These are phyloP conservation scores for Hygrophorus russula DNA, from an alignment of 768 basidiomycete genomes.

Conservation along the genomic window DNA sequence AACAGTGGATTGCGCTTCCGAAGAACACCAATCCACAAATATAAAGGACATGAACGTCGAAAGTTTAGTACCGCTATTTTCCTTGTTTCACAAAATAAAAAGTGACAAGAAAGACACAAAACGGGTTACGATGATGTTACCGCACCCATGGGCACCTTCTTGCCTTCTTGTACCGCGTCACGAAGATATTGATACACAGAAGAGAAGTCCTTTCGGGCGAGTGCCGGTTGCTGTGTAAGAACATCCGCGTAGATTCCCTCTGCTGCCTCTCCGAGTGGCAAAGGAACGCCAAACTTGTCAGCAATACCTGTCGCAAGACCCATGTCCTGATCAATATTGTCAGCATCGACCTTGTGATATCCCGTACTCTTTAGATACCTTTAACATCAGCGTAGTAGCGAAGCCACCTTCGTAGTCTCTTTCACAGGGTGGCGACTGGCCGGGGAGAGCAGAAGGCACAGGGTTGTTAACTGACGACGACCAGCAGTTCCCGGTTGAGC, in stretches of 20 bases:
- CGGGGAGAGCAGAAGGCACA: slow-evolving; percentile 61
- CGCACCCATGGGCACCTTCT: neutral
- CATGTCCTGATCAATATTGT: slow-evolving; percentile 52
- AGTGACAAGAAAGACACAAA: neutral
- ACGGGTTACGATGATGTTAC: neutral
- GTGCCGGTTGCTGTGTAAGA: slow-evolving; percentile 41
- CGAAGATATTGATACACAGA: slow-evolving; percentile 60
- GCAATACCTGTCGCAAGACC: slow-evolving; percentile 65
- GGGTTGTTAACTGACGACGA: slow-evolving; percentile 82
- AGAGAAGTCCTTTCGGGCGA: slow-evolving; percentile 70
- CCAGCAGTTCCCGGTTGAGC: slow-evolving; percentile 77
- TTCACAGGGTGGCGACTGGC: slow-evolving; percentile 72
- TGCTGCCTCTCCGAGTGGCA: slow-evolving; percentile 61
- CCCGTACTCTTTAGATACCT: slow-evolving; percentile 30
- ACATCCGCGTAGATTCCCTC: slow-evolving; percentile 49
- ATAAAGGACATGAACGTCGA: no score
- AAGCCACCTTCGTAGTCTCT: slow-evolving; percentile 81
- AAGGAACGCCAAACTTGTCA: slow-evolving; percentile 28
- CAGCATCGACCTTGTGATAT: slow-evolving; percentile 2
- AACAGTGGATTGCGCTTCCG: no score
- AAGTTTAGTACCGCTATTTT: neutral
- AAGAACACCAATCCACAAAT: no score
- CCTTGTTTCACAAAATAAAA: neutral
- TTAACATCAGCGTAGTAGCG: slow-evolving; percentile 73
- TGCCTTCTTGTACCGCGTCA: neutral